A percentile compares a stretch with the other conserved stretches of the same genome.
These are phyloP conservation scores for Auricularia sp. DNA, from an alignment of 768 basidiomycete genomes.

Conservation along the genomic window DNA sequence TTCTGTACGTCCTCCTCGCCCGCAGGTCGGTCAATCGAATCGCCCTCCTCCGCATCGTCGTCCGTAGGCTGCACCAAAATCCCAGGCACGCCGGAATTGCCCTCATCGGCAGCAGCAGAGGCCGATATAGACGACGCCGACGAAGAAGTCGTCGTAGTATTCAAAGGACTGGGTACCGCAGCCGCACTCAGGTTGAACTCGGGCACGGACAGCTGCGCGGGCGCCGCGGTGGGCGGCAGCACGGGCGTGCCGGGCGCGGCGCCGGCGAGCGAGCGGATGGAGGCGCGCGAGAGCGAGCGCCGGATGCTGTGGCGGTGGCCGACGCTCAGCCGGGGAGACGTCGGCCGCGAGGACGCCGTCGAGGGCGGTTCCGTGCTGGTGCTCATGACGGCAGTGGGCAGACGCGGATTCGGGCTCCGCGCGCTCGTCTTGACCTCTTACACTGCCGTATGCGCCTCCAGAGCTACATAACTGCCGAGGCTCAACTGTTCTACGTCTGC, in stretches of 20 bases:
- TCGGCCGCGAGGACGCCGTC: not conserved
- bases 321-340: not conserved
- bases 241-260: not conserved
- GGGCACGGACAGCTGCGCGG: not conserved
- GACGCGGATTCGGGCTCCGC: too few species aligned
- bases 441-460: too few species aligned
- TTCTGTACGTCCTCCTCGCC: slow-evolving; percentile 53
- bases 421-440: too few species aligned
- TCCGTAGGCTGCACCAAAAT: not conserved
- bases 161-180: not conserved
- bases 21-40: slow-evolving; percentile 25
- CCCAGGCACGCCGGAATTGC: not conserved
- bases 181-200: not conserved
- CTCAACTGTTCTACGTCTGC: too few species aligned
- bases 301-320: not conserved
- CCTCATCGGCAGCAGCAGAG: not conserved
- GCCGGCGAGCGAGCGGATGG: not conserved
- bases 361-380: not conserved
- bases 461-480: too few species aligned
- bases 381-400: too few species aligned
- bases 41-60: not conserved
- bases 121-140: not conserved
- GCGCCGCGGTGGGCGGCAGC: not conserved
- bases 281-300: not conserved
- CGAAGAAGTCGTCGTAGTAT: not conserved